Conservation (phyloP, 192 early-diverging fungal species). For the Rhizophagus clarus region DNA sequence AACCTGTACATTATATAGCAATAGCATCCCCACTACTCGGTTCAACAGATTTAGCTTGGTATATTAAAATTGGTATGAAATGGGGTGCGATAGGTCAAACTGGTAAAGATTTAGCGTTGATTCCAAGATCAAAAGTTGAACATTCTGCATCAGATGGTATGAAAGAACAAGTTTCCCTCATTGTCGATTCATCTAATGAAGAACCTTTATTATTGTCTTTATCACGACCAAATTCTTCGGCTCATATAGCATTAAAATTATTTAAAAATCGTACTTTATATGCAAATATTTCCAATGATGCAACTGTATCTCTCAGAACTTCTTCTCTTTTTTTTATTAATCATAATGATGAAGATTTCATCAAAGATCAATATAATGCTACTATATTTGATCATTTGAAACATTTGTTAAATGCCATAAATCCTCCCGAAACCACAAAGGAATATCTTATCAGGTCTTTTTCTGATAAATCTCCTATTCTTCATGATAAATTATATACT, state of each 20-base stretch:
- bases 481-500: conserved; percentile 32
- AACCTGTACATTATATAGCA: conserved; percentile 48
- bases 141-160: background rate
- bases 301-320: conserved; percentile 45
- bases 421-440: conserved; percentile 27
- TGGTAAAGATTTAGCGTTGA: conserved; percentile 50
- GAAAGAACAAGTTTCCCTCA: background rate
- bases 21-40: conserved; percentile 51
- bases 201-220: conserved; percentile 47
- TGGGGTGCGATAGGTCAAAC: conserved; percentile 49
- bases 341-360: conserved; percentile 39
- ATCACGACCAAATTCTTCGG: conserved; percentile 40
- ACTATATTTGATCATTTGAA: conserved; percentile 30
- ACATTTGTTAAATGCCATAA: conserved; percentile 21
- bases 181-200: background rate
- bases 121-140: conserved; percentile 1
- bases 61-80: conserved; percentile 34
- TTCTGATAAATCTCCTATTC: conserved; percentile 34
- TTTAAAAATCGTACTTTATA: conserved; percentile 48
- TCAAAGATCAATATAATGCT: background rate
- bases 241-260: conserved; percentile 36
- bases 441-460: conserved; percentile 31
- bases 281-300: conserved; percentile 54
- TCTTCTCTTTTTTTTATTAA: conserved; percentile 28
- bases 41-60: conserved; percentile 47